phyloP scores from a whole-genome alignment of 2,329 filamentous ascomycete species.

The Emmonsiellopsis sp. region DNA sequence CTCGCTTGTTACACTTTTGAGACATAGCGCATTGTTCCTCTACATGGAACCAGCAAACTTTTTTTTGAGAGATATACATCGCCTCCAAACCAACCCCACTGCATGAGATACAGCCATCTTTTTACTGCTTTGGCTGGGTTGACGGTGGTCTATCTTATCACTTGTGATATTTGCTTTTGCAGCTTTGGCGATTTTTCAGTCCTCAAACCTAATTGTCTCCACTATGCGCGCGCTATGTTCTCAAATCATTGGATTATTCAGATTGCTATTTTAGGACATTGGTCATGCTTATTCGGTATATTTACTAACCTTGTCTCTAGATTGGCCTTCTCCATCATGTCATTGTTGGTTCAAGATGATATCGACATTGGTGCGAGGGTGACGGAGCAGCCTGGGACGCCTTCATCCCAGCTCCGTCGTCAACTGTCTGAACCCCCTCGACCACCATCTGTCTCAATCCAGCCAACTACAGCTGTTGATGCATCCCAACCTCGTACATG shows the following conservation, averaged over 20 bases:
- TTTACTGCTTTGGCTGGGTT: too few species aligned
- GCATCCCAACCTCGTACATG: constrained; percentile 19
- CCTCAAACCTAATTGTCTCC: too few species aligned
- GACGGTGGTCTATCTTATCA: too few species aligned
- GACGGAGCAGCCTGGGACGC: not conserved
- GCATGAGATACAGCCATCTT: too few species aligned
- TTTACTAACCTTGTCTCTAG: not conserved
- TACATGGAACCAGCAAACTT: too few species aligned
- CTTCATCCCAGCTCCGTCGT: constrained; percentile 24
- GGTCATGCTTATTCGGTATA: not conserved
- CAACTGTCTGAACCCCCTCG: constrained; percentile 30
- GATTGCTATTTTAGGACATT: not conserved
- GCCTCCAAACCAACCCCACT: too few species aligned
- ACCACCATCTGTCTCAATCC: constrained; percentile 24
- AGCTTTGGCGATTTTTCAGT: too few species aligned
- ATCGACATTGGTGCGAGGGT: constrained; percentile 27
- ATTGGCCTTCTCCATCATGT: constrained; percentile 17
- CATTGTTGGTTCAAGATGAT: constrained; percentile 23
- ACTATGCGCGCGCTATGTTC: too few species aligned
- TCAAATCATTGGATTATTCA: too few species aligned
- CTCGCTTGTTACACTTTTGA: not conserved
- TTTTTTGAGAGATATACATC: too few species aligned
- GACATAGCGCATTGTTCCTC: too few species aligned
- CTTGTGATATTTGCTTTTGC: too few species aligned
- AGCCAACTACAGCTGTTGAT: constrained; percentile 16